Percentiles rank a stretch among this genome's conserved stretches.
phyloP scores from a whole-genome alignment of 495 filamentous ascomycete species.

The Aspergillus taichungensis region DNA sequence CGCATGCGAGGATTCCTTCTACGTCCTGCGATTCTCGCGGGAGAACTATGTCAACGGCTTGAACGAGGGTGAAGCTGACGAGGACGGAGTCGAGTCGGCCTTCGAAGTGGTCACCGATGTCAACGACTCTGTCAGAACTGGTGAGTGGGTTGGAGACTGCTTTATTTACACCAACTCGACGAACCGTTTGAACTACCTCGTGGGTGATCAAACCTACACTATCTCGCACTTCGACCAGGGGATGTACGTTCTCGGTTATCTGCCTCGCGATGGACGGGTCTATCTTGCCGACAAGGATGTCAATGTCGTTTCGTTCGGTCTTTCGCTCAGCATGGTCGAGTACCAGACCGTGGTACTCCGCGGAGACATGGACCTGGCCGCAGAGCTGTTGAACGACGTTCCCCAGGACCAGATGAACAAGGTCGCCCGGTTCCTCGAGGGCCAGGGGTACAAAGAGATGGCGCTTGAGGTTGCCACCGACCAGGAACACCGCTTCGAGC shows the following conservation, averaged over 20 bases:
- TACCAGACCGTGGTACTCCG: constrained; percentile 96
- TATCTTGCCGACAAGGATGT: constrained; percentile 96
- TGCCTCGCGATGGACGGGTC: constrained; percentile 84
- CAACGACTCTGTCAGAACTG: constrained; percentile 88
- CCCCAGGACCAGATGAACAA: constrained; percentile 91
- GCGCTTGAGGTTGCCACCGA: constrained; percentile 96
- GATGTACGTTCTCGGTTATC: constrained; percentile 92
- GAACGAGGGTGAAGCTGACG: constrained; percentile 73
- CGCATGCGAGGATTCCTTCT: constrained; percentile 92
- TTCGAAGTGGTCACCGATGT: constrained; percentile 95
- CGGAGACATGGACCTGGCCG: constrained; percentile 87
- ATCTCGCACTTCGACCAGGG: constrained; percentile 93
- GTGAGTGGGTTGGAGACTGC: constrained; percentile 96
- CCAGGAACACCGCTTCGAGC: constrained; percentile 91
- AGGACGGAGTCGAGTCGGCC: constrained; percentile 95
- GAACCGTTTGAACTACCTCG: constrained; percentile 95
- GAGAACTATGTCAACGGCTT: constrained; percentile 79
- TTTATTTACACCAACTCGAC: constrained; percentile 98
- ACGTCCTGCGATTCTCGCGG: constrained; percentile 81
- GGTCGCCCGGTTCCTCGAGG: constrained; percentile 95
- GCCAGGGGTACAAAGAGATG: constrained; percentile 91
- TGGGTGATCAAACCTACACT: constrained; percentile 98
- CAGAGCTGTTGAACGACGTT: constrained; percentile 72
- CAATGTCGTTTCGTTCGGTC: constrained; percentile 76
- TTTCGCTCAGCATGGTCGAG: constrained; percentile 90